Percentiles rank a stretch among this genome's conserved stretches.
Conservation (phyloP, 2,329 filamentous ascomycete species). For the Fonsecaea erecta region DNA sequence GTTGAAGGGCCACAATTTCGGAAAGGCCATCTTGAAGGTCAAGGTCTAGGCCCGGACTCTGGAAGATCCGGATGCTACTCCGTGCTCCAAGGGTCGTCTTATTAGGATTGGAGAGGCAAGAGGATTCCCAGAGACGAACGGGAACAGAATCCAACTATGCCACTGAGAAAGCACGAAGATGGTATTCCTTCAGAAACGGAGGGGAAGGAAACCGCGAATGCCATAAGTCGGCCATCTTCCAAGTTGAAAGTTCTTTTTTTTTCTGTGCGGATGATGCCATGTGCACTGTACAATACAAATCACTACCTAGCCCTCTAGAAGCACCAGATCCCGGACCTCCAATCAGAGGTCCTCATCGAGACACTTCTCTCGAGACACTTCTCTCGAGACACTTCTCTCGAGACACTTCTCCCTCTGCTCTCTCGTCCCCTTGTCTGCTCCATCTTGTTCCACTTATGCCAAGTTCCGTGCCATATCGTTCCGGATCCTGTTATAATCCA, state of each 20-base stretch:
- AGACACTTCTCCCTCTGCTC: neutral
- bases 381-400: neutral
- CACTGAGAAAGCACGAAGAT: neutral
- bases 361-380: conserved; percentile 6
- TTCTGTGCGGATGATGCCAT: conserved; percentile 3
- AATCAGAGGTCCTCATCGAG: neutral
- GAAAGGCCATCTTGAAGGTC: conserved; percentile 80
- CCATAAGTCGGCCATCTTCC: neutral
- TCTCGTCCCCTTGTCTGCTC: neutral
- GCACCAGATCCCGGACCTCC: neutral
- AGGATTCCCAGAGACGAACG: neutral
- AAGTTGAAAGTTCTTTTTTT: conserved; percentile 1
- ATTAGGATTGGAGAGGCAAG: neutral
- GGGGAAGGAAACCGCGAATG: neutral
- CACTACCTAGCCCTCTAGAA: conserved; percentile 3
- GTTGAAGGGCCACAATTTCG: conserved; percentile 79
- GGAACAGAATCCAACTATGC: neutral
- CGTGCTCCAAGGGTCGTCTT: neutral
- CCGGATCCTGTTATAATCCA: conserved; percentile 61
- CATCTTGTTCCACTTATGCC: conserved; percentile 39
- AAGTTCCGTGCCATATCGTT: conserved; percentile 84
- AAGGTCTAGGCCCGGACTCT: conserved; percentile 3
- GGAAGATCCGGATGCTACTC: neutral
- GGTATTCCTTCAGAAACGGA: neutral
- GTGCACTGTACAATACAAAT: conserved; percentile 18